A percentile compares a stretch with the other conserved stretches of the same genome.
Evolutionary conservation across 2,329 filamentous ascomycete species (phyloP).

Genomic region (Thielaviopsis punctulata): DNA sequence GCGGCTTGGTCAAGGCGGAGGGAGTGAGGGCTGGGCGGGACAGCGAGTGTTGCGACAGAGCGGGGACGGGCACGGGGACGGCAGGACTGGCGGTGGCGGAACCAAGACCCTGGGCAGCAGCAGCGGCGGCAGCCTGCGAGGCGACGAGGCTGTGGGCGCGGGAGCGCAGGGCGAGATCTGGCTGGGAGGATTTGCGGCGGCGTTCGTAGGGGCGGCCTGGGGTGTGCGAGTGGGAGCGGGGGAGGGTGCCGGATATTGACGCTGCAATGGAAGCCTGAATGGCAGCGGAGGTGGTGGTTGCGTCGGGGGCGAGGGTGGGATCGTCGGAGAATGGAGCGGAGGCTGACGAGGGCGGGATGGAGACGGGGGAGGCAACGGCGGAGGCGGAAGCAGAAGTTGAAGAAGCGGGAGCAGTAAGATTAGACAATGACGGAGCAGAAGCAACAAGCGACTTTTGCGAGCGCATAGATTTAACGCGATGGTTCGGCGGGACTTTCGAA

Average conservation of each 20-base stretch:
- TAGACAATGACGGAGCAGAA: background rate
- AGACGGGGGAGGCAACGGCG: background rate
- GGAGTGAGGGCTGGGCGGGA: slow-evolving; percentile 13
- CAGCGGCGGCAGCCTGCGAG: slow-evolving; percentile 17
- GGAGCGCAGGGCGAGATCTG: slow-evolving; percentile 36
- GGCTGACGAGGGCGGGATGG: background rate
- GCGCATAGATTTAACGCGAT: slow-evolving; percentile 9
- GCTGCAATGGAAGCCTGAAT: slow-evolving; percentile 11
- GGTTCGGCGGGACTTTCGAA: slow-evolving; percentile 4
- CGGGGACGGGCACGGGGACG: slow-evolving; percentile 14
- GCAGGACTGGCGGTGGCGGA: slow-evolving; percentile 19
- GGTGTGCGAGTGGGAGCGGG: slow-evolving; percentile 44
- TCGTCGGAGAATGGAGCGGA: slow-evolving; percentile 1
- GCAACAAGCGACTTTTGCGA: slow-evolving; percentile 1
- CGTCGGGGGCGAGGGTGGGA: background rate
- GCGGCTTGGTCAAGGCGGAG: slow-evolving; percentile 14
- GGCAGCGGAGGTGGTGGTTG: slow-evolving; percentile 2
- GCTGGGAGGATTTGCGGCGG: slow-evolving; percentile 33
- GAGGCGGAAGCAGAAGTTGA: too few relatives aligned
- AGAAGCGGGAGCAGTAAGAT: background rate
- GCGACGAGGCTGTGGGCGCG: slow-evolving; percentile 29
- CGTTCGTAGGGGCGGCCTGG: slow-evolving; percentile 39
- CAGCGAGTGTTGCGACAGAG: slow-evolving; percentile 13
- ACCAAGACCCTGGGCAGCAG: slow-evolving; percentile 32
- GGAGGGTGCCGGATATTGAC: slow-evolving; percentile 23